phyloP scores from a whole-genome alignment of 768 basidiomycete genomes.

The Sporobolomyces pararoseus region DNA sequence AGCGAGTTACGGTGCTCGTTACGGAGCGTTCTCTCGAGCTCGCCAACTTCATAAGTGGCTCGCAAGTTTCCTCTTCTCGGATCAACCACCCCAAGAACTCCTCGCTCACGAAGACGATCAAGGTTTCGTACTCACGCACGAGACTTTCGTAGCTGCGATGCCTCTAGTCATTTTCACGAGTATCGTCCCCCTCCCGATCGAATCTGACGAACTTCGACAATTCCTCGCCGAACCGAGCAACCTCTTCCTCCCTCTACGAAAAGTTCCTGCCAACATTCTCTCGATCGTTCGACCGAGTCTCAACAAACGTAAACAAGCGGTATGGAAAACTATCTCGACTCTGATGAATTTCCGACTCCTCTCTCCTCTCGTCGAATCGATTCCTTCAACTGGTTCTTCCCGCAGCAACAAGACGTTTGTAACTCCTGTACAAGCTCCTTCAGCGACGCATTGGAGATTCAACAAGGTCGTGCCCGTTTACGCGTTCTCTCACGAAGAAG shows the following conservation, averaged over 20 bases:
- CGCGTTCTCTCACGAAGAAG: background rate
- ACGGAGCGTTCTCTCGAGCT: slow-evolving; percentile 64
- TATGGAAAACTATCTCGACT: slow-evolving; percentile 58
- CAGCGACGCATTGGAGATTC: slow-evolving; percentile 27
- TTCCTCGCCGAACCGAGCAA: slow-evolving; percentile 56
- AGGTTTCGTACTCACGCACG: slow-evolving; percentile 56
- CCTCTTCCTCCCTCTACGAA: slow-evolving; percentile 45
- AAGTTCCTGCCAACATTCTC: slow-evolving; percentile 18
- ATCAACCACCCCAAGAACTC: slow-evolving; percentile 47
- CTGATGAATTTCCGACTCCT: slow-evolving; percentile 61
- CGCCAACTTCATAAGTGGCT: slow-evolving; percentile 62
- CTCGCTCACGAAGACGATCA: slow-evolving; percentile 54
- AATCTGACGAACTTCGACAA: slow-evolving; percentile 59
- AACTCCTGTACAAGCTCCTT: background rate
- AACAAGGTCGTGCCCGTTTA: slow-evolving; percentile 13
- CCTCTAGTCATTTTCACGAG: slow-evolving; percentile 65
- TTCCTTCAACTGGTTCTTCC: background rate
- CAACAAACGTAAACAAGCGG: slow-evolving; percentile 45
- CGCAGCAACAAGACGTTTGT: background rate
- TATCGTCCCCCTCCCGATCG: slow-evolving; percentile 58
- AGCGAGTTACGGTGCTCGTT: slow-evolving; percentile 70
- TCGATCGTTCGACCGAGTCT: slow-evolving; percentile 13
- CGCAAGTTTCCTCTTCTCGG: slow-evolving; percentile 55
- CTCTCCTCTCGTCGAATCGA: slow-evolving; percentile 54
- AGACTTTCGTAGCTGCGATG: slow-evolving; percentile 63